Evolutionary conservation across 768 basidiomycete genomes (phyloP), one percentile per base, ranked within the genome.

Genomic region (Tylopilus sp.): DNA sequence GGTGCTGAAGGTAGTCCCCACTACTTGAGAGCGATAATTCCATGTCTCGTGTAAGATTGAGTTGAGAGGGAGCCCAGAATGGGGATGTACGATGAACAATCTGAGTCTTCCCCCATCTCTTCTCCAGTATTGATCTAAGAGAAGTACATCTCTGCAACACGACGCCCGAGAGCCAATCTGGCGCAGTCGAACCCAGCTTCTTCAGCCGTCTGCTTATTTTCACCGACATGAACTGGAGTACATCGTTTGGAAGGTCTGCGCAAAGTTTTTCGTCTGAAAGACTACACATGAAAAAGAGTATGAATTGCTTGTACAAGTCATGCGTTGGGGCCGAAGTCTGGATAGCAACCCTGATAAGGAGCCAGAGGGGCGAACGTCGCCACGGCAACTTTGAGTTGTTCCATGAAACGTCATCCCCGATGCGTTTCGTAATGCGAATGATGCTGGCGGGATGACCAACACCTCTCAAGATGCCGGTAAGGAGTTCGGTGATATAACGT

Each of bases 321-420:
- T 25, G 42, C 7, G 58, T 61, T 9, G 49, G 17, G 29, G 22
- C 40, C 0, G 73, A 68, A 0, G 70, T 76, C 58, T 80, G 78
- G 24, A 79, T 55, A 1, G 71, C 69, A 5, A 82, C 76, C 9
- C 80, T 75, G 30, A 79, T 61, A 13, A 78, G 59, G 5, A 81
- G 72, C 80, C 80, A 83, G 12, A 79, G 64, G 1, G 78, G 65
- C 7, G 78, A 78, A 22, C 81, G 70, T 25, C 82, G 66, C 80
- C 80, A 83, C 68, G 81, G 49, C 11, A 70, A 63, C 28, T 56
- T 46, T 3, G 74, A 65, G 21, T 66, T 52, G 5, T 68, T 36
- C 75, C 77, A 77, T 3, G 77, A 64, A 3, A 80, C 74, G 22
- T 82, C 76, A 46, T 82, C 79, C 7, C 67, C 69, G 0, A 80